Conservation (phyloP, 139 green algal genomes). For the Penium margaritaceum region DNA sequence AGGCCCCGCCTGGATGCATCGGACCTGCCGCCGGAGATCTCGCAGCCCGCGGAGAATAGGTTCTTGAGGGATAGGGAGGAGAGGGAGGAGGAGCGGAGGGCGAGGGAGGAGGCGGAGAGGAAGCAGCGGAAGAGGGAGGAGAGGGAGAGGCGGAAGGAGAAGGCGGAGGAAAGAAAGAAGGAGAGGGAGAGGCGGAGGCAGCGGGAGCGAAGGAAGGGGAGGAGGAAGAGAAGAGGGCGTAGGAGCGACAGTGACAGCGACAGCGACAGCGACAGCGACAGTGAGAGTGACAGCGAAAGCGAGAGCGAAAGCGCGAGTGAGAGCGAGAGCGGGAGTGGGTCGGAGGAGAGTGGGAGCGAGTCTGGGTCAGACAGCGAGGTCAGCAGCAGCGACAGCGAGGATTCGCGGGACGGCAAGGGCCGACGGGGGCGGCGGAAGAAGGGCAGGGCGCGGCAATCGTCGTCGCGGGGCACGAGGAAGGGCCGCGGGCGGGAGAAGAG, state of each 20-base stretch:
- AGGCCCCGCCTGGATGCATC: neutral
- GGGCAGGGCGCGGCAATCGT: neutral
- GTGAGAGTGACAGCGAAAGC: conserved; percentile 26
- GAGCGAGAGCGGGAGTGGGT: neutral
- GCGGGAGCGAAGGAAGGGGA: neutral
- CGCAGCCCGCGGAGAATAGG: neutral
- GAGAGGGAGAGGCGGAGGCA: conserved; percentile 1
- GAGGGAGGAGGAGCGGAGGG: conserved; percentile 3
- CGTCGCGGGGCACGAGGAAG: neutral
- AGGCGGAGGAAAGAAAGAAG: conserved; percentile 6
- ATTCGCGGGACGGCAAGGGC: conserved; percentile 1
- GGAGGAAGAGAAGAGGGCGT: neutral
- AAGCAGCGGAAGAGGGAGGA: conserved; percentile 14
- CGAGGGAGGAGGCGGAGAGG: neutral
- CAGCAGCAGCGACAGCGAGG: neutral
- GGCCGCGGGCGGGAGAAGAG: neutral
- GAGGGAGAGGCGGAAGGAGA: conserved; percentile 25
- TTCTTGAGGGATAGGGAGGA: conserved; percentile 15
- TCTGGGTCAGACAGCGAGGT: neutral
- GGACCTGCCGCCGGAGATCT: neutral
- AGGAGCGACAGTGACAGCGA: conserved; percentile 14
- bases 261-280: conserved; percentile 24
- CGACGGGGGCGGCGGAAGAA: neutral
- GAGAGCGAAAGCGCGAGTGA: conserved; percentile 9
- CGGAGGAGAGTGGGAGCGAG: neutral